These are phyloP conservation scores for Botryosphaeria dothidea DNA, from an alignment of 2,329 filamentous ascomycete species.

Conservation along the genomic window DNA sequence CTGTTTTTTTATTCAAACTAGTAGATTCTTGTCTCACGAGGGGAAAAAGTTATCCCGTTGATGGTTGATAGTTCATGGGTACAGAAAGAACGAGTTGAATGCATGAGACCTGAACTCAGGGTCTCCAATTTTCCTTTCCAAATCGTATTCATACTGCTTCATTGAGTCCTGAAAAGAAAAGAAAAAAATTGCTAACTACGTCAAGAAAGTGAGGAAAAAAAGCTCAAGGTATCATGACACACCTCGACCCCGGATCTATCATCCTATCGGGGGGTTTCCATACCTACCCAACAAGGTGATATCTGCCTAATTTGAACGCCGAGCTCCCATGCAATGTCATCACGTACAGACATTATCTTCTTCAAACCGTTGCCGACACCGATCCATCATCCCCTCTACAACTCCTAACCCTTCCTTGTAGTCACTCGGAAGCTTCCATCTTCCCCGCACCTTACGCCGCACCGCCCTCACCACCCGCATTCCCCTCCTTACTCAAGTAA, in stretches of 20 bases:
- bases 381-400: background rate
- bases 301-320: too few species aligned
- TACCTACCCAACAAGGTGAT: background rate
- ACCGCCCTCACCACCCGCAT: background rate
- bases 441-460: background rate
- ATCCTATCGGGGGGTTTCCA: background rate
- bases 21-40: background rate
- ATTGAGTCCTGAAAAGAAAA: background rate
- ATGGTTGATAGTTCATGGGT: too few species aligned
- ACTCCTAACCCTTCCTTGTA: background rate
- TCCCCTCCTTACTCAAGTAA: constrained; percentile 75
- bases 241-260: background rate
- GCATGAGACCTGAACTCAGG: too few species aligned
- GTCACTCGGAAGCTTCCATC: too few species aligned
- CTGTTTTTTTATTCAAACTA: too few species aligned
- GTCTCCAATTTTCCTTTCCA: background rate
- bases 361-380: too few species aligned
- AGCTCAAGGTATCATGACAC: background rate
- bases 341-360: background rate
- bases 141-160: background rate
- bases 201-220: background rate
- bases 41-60: background rate
- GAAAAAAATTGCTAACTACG: background rate
- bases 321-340: background rate
- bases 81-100: too few species aligned